Percentiles rank a stretch among this genome's conserved stretches.
Conservation (phyloP, 1,284 basidiomycete genomes). For the Ceratobasidium sp. region DNA sequence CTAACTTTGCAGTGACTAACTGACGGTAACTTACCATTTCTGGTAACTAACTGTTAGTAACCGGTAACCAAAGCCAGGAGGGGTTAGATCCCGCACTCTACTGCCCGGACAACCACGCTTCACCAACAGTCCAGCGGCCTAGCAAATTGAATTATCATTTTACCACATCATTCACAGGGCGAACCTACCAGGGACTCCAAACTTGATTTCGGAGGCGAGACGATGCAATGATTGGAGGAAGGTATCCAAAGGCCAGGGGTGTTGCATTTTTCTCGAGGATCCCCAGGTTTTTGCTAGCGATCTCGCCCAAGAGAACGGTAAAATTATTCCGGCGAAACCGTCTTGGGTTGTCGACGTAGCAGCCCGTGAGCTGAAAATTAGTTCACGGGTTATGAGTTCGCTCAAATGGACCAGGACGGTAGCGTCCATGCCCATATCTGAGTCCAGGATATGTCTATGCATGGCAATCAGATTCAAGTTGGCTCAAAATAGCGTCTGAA, state of each 20-base stretch:
- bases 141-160: too few relatives aligned
- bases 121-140: too few relatives aligned
- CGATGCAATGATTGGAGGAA: background rate
- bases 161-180: too few relatives aligned
- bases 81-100: conserved; percentile 18
- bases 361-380: background rate
- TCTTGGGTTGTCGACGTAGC: background rate
- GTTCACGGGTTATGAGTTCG: conserved; percentile 11
- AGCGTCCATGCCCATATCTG: background rate
- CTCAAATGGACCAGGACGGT: background rate
- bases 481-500: background rate
- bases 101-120: too few relatives aligned
- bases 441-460: background rate
- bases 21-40: background rate
- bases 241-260: background rate
- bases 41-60: conserved; percentile 26
- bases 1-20: background rate
- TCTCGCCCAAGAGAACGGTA: conserved; percentile 12
- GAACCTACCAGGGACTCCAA: too few relatives aligned
- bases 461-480: background rate
- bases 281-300: background rate
- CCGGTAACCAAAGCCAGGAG: background rate
- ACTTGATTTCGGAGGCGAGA: conserved; percentile 2
- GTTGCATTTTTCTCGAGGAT: background rate
- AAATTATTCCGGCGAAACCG: conserved; percentile 9